Base-by-base conservation (phyloP, 2,329 filamentous ascomycete species). In the Ophiosphaerella narmari region DNA sequence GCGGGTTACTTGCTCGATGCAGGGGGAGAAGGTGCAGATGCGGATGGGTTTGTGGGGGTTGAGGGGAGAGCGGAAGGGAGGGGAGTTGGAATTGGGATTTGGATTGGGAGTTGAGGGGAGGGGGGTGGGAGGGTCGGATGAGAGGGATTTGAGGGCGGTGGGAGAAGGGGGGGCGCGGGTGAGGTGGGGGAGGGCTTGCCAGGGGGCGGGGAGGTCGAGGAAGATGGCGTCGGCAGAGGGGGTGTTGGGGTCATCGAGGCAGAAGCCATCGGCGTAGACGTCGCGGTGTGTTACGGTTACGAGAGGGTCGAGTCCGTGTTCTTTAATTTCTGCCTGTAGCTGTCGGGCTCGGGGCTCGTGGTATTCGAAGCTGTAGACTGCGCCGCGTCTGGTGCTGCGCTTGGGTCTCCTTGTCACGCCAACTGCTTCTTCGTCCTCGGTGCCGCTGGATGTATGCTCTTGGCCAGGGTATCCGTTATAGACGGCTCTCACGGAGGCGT, bases 11-110 rank as follows among this genome's bases (percentile, higher is more conserved):
- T 99, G 94, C 75, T 99, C 94, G 59, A 99, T 95, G 74, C 94
- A 99, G 0, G 94, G 94, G 1, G 89, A 95, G 76, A 99, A 99
- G 0, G 91, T 95, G 77, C 94, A 99, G 46, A 99, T 82, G 67
- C 94, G 82, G 1, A 87, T 84, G 5, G 88, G 82, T 36, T 83
- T 81, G n/a, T 81, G 80, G 0, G 90, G 86, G 59, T 94, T 87
- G 9, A 97, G 80, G 0, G 84, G 80, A 1, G 82, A 81, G 34
- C 59, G 61, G 50, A 71, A 72, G 21, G 65, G 59, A 14, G 55
- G 57, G 7, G 54, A 21, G 47, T 39, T 36, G 44, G 51, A 37
- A 45, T 53, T 13, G 39, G 40, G 1, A 14, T 34, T 21, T 26
- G 48, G 48, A 29, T 23, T 75, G 4, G 31, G 21, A 7, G 23